phyloP scores from a whole-genome alignment of 2,329 filamentous ascomycete genomes.

The Colletotrichum abscissum region DNA sequence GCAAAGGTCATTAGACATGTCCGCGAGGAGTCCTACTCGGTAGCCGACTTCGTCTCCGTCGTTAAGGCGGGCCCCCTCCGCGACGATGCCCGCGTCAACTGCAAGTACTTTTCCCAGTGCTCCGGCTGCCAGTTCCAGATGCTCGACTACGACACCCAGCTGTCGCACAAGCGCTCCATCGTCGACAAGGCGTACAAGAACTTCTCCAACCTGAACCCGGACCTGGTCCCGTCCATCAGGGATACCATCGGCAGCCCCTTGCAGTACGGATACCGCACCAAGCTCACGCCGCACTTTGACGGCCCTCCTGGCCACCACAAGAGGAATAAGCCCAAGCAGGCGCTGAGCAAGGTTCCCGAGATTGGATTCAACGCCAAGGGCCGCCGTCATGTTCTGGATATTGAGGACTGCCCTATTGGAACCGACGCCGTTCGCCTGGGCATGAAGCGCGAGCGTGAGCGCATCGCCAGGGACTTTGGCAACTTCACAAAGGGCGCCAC shows the following conservation, averaged over 20 bases:
- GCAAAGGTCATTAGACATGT: slow-evolving; percentile 84
- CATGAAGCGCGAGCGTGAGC: slow-evolving; percentile 80
- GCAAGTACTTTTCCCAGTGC: slow-evolving; percentile 88
- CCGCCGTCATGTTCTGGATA: slow-evolving; percentile 84
- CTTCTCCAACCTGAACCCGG: slow-evolving; percentile 85
- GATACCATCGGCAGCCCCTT: slow-evolving; percentile 92
- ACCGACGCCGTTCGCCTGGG: slow-evolving; percentile 86
- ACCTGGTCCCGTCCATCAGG: slow-evolving; percentile 78
- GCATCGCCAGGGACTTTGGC: slow-evolving; percentile 76
- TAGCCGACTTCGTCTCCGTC: slow-evolving; percentile 86
- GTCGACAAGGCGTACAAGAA: slow-evolving; percentile 92
- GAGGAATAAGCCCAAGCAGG: slow-evolving; percentile 55
- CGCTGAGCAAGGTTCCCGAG: slow-evolving; percentile 74
- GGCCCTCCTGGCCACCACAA: slow-evolving; percentile 71
- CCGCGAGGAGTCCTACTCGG: slow-evolving; percentile 72
- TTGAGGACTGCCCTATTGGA: slow-evolving; percentile 96
- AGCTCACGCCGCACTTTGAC: slow-evolving; percentile 96
- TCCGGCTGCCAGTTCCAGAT: slow-evolving; percentile 98
- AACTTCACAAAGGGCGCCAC: slow-evolving; percentile 87
- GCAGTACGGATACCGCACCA: slow-evolving; percentile 94
- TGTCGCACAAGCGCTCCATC: slow-evolving; percentile 84
- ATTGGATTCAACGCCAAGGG: slow-evolving; percentile 94
- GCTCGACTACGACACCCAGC: slow-evolving; percentile 88
- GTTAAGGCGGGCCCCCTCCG: slow-evolving; percentile 78
- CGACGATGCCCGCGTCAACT: slow-evolving; percentile 81